These are phyloP conservation scores for Hypericum perforatum DNA, from an alignment of 345 rosid genomes.

Conservation along the genomic window DNA sequence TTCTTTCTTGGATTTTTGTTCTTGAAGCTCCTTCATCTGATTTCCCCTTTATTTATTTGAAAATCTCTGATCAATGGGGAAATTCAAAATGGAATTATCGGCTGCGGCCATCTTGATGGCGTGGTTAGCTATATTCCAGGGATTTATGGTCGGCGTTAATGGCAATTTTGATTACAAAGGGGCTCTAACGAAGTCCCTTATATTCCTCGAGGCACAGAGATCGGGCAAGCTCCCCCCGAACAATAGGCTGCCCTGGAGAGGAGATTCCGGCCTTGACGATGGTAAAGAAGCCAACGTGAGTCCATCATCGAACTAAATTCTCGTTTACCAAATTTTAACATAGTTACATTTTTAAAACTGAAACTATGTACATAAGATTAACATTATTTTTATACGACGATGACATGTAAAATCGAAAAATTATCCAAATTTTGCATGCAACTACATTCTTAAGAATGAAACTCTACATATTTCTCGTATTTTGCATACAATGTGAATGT, in stretches of 20 bases:
- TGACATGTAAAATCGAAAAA: too few relatives aligned
- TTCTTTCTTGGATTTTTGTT: too few relatives aligned
- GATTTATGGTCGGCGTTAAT: slow-evolving; percentile 25
- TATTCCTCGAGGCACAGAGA: slow-evolving; percentile 86
- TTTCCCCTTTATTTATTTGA: too few relatives aligned
- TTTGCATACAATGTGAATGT: neutral
- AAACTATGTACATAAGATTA: too few relatives aligned
- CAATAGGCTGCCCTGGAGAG: slow-evolving; percentile 68
- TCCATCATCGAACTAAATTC: too few relatives aligned
- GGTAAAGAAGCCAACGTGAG: slow-evolving; percentile 60
- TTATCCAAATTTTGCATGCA: neutral
- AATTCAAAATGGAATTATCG: slow-evolving; percentile 7
- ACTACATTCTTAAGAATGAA: neutral
- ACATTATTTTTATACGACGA: too few relatives aligned
- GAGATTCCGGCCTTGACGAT: slow-evolving; percentile 77
- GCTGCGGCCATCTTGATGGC: slow-evolving; percentile 16
- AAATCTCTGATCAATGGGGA: too few relatives aligned
- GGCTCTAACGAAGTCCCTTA: slow-evolving; percentile 56
- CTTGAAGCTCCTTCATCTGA: too few relatives aligned
- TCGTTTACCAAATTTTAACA: neutral
- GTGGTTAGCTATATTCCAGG: slow-evolving; percentile 33
- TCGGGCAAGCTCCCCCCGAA: slow-evolving; percentile 74
- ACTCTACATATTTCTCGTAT: neutral
- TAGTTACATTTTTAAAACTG: neutral
- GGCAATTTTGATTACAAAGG: slow-evolving; percentile 51